A percentile compares a stretch with the other conserved stretches of the same genome.
Conservation (phyloP, 805 yeast species). For the Tanozyma kutaoensis region DNA sequence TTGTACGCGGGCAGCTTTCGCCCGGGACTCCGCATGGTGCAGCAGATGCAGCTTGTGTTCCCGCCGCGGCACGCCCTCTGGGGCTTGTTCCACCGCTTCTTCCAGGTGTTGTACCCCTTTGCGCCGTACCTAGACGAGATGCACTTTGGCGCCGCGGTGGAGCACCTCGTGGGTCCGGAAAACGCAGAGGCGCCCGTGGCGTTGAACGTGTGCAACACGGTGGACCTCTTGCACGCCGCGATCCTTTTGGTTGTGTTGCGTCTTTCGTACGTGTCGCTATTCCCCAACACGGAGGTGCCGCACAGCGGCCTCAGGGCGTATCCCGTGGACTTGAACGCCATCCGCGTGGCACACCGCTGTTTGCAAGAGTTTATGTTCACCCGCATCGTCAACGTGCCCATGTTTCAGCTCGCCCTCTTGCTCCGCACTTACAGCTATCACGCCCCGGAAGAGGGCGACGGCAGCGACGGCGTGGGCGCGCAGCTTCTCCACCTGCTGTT, state of each 20-base stretch:
- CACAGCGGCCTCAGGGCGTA: neutral
- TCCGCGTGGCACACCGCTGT: neutral
- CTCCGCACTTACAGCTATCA: neutral
- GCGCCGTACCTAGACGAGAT: slow-evolving; percentile 35
- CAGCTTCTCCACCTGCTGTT: neutral
- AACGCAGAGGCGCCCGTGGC: neutral
- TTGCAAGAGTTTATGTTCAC: neutral
- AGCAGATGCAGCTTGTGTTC: too few species aligned
- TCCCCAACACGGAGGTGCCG: neutral
- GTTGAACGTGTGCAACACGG: neutral
- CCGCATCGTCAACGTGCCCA: neutral
- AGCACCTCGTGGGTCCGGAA: slow-evolving; percentile 20
- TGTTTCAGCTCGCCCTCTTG: neutral
- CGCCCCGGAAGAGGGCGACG: neutral
- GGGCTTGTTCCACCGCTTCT: slow-evolving; percentile 35
- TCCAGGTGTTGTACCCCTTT: slow-evolving; percentile 32
- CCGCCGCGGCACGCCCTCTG: slow-evolving; percentile 25
- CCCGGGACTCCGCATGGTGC: too few species aligned
- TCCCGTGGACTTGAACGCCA: neutral
- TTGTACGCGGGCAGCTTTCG: too few species aligned
- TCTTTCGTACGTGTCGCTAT: neutral
- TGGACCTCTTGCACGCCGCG: neutral
- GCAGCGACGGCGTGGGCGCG: neutral
- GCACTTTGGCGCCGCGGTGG: slow-evolving; percentile 15
- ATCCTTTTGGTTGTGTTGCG: neutral